Conservation (phyloP, 495 filamentous ascomycete species). For the Penicillium lividum region DNA sequence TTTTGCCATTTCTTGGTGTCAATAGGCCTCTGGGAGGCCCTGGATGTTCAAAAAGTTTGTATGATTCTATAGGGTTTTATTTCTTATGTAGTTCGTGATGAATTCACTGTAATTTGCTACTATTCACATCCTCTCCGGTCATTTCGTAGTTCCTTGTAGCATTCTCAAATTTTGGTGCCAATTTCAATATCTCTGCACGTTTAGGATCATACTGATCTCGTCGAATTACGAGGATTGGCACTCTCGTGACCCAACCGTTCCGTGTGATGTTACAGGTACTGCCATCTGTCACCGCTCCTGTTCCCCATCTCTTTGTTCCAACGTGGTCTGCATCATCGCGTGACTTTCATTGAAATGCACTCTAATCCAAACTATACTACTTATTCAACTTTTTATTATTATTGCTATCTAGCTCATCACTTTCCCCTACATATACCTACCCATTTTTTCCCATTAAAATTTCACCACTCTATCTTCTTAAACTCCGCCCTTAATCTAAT, state of each 20-base stretch:
- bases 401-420: neutral
- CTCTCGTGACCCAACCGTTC: too few relatives aligned
- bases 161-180: too few relatives aligned
- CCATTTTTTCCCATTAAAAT: neutral
- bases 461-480: neutral
- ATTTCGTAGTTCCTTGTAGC: neutral
- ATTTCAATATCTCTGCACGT: too few relatives aligned
- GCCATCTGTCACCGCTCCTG: conserved; percentile 12
- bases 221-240: too few relatives aligned
- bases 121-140: neutral
- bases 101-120: conserved; percentile 26
- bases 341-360: conserved; percentile 4
- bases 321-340: conserved; percentile 10
- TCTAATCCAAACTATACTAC: conserved; percentile 7
- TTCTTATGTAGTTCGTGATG: conserved; percentile 12
- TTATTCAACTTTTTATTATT: neutral
- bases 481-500: conserved; percentile 6
- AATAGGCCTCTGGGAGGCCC: conserved; percentile 20
- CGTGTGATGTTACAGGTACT: neutral
- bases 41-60: conserved; percentile 23
- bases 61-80: conserved; percentile 12
- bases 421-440: neutral
- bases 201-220: too few relatives aligned
- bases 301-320: conserved; percentile 15
- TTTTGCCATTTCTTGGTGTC: conserved; percentile 23